Base-by-base conservation (phyloP, 23 red algal species). In the Gracilaria vermiculophylla region DNA sequence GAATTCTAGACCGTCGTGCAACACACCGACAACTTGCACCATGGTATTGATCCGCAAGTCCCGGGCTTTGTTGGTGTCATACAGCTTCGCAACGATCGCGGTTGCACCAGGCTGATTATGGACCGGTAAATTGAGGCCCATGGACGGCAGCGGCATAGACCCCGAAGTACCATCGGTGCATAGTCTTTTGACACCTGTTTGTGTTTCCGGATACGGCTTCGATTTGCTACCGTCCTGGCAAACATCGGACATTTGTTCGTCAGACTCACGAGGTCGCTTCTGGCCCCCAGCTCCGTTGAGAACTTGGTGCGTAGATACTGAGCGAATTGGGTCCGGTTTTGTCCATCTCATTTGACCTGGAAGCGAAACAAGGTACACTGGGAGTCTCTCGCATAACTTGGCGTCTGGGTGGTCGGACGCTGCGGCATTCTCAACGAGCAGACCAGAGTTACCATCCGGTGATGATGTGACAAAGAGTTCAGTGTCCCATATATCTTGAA, bases 401-500 rank as follows among this genome's bases (percentile, higher is more conserved):
- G 62, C 87, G 7, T 25, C 56, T 7, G 74, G 24, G 31, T 80
- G 62, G 21, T 70, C 37, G 45, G 73, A 52, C 28, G 73, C 73
- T 4, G 76, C 75, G 0, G 87, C 73, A 44, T 91, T 81, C 56
- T 91, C 87, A 8, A 75, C 76, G 4, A 91, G 87, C 28, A 91
- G 49, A 40, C 61, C 87, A 28, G 75, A 81, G 36, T 67, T 40
- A 19, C 87, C 87, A 8, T 62, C 54, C 0, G 87, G 87, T 24
- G 74, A 80, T 23, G 75, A 81, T 1, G 44, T 43, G 41, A 91
- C 75, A 34, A 91, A 91, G 14, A 80, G 43, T 49, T 91, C 87
- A 31, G 76, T 27, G 34, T 91, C 87, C 87, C 87, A 91, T 11
- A 91, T 75, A 55, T 91, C 87, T 58, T 91, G 87, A 27, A 91